A percentile compares a stretch with the other conserved stretches of the same genome.
Evolutionary conservation across 78 protist genomes (phyloP).

Genomic region (Salpingoeca rosetta): DNA sequence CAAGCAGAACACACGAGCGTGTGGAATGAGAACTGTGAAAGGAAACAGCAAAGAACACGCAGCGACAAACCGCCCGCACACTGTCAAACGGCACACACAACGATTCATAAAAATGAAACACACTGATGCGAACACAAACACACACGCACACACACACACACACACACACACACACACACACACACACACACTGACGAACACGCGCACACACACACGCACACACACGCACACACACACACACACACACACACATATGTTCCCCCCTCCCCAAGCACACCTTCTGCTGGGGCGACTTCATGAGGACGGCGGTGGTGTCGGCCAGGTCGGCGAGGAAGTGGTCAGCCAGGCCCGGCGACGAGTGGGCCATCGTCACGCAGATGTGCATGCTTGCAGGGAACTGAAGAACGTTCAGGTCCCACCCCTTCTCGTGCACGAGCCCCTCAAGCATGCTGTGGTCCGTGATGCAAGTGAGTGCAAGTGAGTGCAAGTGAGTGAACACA

Average conservation of each 20-base stretch:
- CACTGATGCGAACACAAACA: not conserved
- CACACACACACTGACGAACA: not conserved
- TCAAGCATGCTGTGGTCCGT: not conserved
- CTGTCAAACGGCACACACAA: not conserved
- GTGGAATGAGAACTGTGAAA: not conserved
- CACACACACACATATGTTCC: not conserved
- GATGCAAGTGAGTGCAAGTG: not conserved
- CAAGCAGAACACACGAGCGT: not conserved
- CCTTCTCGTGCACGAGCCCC: not conserved
- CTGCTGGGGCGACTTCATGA: not conserved
- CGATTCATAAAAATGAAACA: not conserved
- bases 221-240: not conserved
- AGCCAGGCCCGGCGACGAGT: not conserved
- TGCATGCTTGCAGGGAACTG: constrained; percentile 36
- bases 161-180: not conserved
- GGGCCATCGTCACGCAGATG: constrained; percentile 14
- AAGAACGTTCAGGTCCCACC: constrained; percentile 29
- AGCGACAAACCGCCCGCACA: not conserved
- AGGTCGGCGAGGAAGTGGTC: constrained; percentile 13
- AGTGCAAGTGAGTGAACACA: not conserved
- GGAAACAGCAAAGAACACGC: not conserved
- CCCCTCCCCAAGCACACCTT: not conserved
- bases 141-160: not conserved
- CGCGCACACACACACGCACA: not conserved
- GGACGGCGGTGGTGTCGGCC: not conserved